phyloP scores from a whole-genome alignment of 768 basidiomycete genomes.

The Russula ochroleuca region DNA sequence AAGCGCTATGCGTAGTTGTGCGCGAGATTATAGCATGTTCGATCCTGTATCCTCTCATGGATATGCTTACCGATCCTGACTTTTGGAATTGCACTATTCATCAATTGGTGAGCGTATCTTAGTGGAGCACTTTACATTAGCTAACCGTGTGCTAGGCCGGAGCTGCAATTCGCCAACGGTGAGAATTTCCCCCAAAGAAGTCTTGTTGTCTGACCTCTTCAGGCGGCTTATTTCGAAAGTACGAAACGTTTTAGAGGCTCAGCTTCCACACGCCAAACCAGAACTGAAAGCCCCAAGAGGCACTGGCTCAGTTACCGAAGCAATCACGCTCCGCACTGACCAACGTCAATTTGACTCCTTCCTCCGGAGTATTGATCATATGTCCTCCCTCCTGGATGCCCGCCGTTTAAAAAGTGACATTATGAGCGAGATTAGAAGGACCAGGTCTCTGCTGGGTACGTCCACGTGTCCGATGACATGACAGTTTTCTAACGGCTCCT shows the following conservation, averaged over 20 bases:
- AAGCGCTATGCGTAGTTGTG: constrained; percentile 64
- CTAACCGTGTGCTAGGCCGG: constrained; percentile 44
- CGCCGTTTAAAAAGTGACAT: constrained; percentile 89
- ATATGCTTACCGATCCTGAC: constrained; percentile 92
- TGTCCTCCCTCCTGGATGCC: constrained; percentile 83
- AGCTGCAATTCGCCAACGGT: constrained; percentile 69
- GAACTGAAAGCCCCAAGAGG: constrained; percentile 39
- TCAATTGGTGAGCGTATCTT: constrained; percentile 65
- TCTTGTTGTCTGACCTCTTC: constrained; percentile 16
- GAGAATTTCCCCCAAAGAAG: constrained; percentile 42
- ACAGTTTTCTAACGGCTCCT: neutral
- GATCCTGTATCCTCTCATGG: constrained; percentile 81
- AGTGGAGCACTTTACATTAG: neutral
- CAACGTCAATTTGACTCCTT: constrained; percentile 87
- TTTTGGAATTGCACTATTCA: constrained; percentile 95
- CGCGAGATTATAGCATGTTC: constrained; percentile 81
- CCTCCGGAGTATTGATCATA: constrained; percentile 75
- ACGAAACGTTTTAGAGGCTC: constrained; percentile 76
- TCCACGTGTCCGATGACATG: neutral
- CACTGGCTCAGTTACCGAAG: constrained; percentile 47
- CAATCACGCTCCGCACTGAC: constrained; percentile 79
- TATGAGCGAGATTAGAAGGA: constrained; percentile 83
- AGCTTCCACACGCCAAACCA: constrained; percentile 55
- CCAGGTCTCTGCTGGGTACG: constrained; percentile 66
- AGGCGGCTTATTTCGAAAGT: constrained; percentile 87